Evolutionary conservation across 352 stramenopile species (phyloP), one percentile per base, ranked within the genome.

Genomic region (Phytophthora sp.): DNA sequence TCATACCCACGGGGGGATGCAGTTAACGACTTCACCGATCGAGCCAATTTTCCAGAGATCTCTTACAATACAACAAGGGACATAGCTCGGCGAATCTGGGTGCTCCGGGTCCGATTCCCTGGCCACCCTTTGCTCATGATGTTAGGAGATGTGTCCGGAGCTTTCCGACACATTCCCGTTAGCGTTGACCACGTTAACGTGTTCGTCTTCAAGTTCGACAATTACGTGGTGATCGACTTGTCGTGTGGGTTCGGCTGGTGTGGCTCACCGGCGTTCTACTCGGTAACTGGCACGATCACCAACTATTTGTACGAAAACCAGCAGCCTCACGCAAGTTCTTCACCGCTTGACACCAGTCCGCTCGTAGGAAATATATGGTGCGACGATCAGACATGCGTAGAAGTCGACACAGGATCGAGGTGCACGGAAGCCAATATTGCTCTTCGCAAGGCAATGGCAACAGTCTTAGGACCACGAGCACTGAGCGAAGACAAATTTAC

Each of bases 171-270:
- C 21, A 33, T 49, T 13, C 51, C 51, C 1, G 9, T 58, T 4
- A 44, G 7, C 20, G 31, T 20, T 3, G 47, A 56, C 6, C 29
- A 56, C 23, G 50, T 47, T 3, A 21, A 57, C 50, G 47, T 47
- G 33, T 47, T 41, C 35, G 15, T n/a, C 20, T 41, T 41, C 35
- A 21, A 41, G 35, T 21, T 20, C 11, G 15, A 4, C 9, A 21
- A 21, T 41, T 41, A 41, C 35, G n/a, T 13, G 31, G 31, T 38
- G 11, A 38, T 38, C 4, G 31, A 38, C 16, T 16, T 38, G 11
- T 38, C 7, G 7, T 38, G 31, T 13, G 31, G 31, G 9, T 38
- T 38, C 16, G 31, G 6, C 7, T 38, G 31, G 31, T 7, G 31
- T 11, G 31, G 31, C 9, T 7, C 31, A 11, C 31, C 31, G 11